phyloP scores from a whole-genome alignment of 1,139 yeast species.

The Yarrowia galli region DNA sequence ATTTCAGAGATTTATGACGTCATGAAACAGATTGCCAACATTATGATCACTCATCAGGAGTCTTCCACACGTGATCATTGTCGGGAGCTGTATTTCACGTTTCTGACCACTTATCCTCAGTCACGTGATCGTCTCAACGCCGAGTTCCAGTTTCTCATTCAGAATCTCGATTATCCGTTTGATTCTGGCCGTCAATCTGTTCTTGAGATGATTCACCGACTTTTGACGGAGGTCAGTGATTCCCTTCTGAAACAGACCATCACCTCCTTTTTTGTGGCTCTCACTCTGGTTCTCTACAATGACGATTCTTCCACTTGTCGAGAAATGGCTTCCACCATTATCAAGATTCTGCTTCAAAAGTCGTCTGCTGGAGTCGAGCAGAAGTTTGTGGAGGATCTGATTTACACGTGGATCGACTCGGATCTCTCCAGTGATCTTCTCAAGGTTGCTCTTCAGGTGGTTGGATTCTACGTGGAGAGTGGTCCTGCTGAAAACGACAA shows the following conservation, averaged over 20 bases:
- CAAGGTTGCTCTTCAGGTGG: slow-evolving; percentile 79
- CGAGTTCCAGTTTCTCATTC: slow-evolving; percentile 82
- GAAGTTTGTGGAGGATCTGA: slow-evolving; percentile 62
- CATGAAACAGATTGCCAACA: slow-evolving; percentile 79
- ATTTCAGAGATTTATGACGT: slow-evolving; percentile 90
- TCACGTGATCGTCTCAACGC: slow-evolving; percentile 85
- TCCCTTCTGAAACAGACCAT: slow-evolving; percentile 66
- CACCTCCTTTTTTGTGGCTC: slow-evolving; percentile 81
- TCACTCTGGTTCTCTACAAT: slow-evolving; percentile 77
- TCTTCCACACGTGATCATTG: slow-evolving; percentile 85
- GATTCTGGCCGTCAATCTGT: slow-evolving; percentile 89
- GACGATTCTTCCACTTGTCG: slow-evolving; percentile 86
- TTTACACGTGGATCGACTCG: slow-evolving; percentile 72
- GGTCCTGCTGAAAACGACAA: slow-evolving; percentile 52
- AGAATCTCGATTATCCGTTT: slow-evolving; percentile 83
- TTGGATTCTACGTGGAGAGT: slow-evolving; percentile 66
- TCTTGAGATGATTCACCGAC: slow-evolving; percentile 79
- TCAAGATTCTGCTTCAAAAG: slow-evolving; percentile 63
- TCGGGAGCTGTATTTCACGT: slow-evolving; percentile 82
- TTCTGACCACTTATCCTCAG: slow-evolving; percentile 93
- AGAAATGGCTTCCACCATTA: slow-evolving; percentile 77
- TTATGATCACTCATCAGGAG: slow-evolving; percentile 91
- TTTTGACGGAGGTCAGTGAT: slow-evolving; percentile 70
- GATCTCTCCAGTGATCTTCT: slow-evolving; percentile 61
- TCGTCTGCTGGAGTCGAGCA: slow-evolving; percentile 54